Conservation (phyloP, 352 stramenopile genomes). For the Pythium rishiriense region DNA sequence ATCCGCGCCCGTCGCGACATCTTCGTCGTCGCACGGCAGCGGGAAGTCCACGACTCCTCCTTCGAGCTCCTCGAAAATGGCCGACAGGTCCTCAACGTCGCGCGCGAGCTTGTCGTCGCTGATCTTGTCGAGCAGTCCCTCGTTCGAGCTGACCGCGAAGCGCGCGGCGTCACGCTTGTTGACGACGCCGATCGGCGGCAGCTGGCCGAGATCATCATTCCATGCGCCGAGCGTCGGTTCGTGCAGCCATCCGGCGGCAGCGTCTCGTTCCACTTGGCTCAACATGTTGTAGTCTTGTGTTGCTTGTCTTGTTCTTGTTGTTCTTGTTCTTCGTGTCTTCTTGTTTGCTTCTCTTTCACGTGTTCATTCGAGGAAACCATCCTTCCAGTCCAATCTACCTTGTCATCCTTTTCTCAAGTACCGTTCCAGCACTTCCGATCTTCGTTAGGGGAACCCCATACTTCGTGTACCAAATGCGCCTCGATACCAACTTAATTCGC, state of each 20-base stretch:
- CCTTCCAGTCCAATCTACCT: slow-evolving; percentile 70
- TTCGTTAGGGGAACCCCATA: slow-evolving; percentile 13
- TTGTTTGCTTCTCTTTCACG: slow-evolving; percentile 61
- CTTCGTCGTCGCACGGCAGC: slow-evolving; percentile 59
- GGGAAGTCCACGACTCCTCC: slow-evolving; percentile 44
- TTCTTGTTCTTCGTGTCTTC: slow-evolving; percentile 52
- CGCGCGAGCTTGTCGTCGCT: slow-evolving; percentile 72
- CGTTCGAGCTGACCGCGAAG: slow-evolving; percentile 13
- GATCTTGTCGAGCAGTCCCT: slow-evolving; percentile 60
- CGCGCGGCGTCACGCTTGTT: slow-evolving; percentile 24
- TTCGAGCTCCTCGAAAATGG: slow-evolving; percentile 73
- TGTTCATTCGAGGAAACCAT: slow-evolving; percentile 82
- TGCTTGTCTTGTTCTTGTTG: slow-evolving; percentile 41
- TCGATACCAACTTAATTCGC: slow-evolving; percentile 5
- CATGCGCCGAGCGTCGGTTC: slow-evolving; percentile 46
- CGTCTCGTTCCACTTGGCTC: slow-evolving; percentile 50
- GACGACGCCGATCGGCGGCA: slow-evolving; percentile 30
- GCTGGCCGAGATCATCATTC: slow-evolving; percentile 41
- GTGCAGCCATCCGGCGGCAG: slow-evolving; percentile 55
- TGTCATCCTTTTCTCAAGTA: slow-evolving; percentile 77
- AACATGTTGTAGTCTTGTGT: slow-evolving; percentile 45
- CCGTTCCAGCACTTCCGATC: slow-evolving; percentile 37
- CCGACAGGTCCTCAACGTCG: slow-evolving; percentile 74
- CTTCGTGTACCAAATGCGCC: slow-evolving; percentile 1
- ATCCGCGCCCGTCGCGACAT: slow-evolving; percentile 32